These are phyloP conservation scores for Westerdykella sp. DNA, from an alignment of 2,329 filamentous ascomycete species.

Conservation along the genomic window DNA sequence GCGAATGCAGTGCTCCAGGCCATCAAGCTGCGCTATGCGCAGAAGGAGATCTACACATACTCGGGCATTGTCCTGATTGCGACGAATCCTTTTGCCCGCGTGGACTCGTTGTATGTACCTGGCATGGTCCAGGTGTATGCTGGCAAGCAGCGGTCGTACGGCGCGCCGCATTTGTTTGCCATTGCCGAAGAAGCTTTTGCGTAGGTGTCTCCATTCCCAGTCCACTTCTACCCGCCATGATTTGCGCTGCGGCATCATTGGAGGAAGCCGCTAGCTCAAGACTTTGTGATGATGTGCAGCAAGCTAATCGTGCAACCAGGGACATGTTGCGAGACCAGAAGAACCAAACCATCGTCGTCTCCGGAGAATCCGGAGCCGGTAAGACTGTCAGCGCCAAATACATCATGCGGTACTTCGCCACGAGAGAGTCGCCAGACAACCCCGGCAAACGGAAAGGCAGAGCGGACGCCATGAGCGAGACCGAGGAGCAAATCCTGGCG, in stretches of 20 bases:
- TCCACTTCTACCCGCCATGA: neutral
- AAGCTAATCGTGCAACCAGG: conserved; percentile 40
- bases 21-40: conserved; percentile 91
- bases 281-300: too few relatives aligned
- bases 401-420: conserved; percentile 99
- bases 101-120: conserved; percentile 96
- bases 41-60: conserved; percentile 99
- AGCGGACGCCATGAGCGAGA: conserved; percentile 83
- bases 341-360: conserved; percentile 99
- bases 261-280: neutral
- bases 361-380: conserved; percentile 94
- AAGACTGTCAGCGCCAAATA: conserved; percentile 99
- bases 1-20: conserved; percentile 75
- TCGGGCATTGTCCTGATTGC: conserved; percentile 98
- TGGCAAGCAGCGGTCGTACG: conserved; percentile 90
- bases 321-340: conserved; percentile 95
- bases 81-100: conserved; percentile 93
- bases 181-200: conserved; percentile 98
- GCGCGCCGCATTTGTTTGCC: conserved; percentile 95
- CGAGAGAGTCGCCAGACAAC: conserved; percentile 86
- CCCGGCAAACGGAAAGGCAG: conserved; percentile 73
- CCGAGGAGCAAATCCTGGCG: conserved; percentile 94
- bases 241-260: neutral
- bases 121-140: conserved; percentile 99
- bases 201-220: conserved; percentile 47